These are phyloP conservation scores for Claviceps digitariae DNA, from an alignment of 2,329 filamentous ascomycete species.

Conservation along the genomic window DNA sequence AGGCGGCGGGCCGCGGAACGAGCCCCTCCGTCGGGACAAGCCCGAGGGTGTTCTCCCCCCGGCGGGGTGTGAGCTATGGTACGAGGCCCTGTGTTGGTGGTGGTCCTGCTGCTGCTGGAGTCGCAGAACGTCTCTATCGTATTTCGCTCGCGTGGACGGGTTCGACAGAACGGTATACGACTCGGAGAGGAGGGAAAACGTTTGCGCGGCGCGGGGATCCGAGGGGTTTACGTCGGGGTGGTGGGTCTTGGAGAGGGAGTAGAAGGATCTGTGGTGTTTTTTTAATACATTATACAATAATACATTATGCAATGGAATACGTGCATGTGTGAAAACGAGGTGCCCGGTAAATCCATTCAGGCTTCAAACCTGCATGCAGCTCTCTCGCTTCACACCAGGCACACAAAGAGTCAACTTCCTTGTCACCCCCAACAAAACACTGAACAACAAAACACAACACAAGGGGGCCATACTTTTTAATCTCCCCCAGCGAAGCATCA, in stretches of 20 bases:
- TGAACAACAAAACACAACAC: not conserved
- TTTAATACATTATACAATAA: no score
- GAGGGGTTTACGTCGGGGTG: constrained; percentile 82
- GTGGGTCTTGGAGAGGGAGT: constrained; percentile 77
- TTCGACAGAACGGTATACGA: constrained; percentile 69
- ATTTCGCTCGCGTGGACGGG: constrained; percentile 58
- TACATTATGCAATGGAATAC: no score
- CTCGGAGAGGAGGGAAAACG: constrained; percentile 73
- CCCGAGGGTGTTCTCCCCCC: constrained; percentile 71
- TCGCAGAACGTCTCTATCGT: constrained; percentile 58
- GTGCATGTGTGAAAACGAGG: no score
- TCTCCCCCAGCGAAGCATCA: constrained; percentile 58
- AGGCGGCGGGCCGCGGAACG: constrained; percentile 76
- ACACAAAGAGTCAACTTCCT: no score
- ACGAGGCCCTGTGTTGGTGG: constrained; percentile 30
- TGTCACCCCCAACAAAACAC: no score
- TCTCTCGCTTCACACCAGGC: no score
- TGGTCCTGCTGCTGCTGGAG: constrained; percentile 21
- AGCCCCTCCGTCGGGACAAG: constrained; percentile 58
- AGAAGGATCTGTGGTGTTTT: constrained; percentile 52
- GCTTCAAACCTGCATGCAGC: no score
- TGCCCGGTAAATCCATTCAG: no score
- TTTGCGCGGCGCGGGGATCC: constrained; percentile 56
- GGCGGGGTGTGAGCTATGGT: constrained; percentile 45
- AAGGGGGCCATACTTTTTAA: constrained; percentile 56